Base-by-base conservation (phyloP, 208 protist species). In the Zelonia costaricensis region DNA sequence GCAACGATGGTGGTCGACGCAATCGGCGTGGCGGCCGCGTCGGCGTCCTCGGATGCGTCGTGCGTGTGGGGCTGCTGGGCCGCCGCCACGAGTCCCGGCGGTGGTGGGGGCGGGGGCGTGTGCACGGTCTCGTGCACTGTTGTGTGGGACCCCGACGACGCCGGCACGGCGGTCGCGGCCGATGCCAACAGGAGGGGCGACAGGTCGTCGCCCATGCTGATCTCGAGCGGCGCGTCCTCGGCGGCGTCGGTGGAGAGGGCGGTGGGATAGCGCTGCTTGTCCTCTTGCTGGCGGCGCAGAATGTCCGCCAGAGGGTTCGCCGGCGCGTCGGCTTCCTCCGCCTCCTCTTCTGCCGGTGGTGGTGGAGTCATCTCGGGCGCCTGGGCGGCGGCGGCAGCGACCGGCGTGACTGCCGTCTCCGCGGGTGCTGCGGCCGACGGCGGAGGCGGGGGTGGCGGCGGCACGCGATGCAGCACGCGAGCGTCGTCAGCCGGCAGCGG, bases 381-480 rank as follows among this genome's bases (percentile, higher is more conserved):
- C 28, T 53, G 13, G 5, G 23, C 23, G 16, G 10, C 33, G 31
- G 31, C 49, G 4, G 15, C 30, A 6, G 47, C 48, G 12, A 2
- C 45, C 45, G 43, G 38, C 10, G 33, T 48, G 5, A 10, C 20
- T 16, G 25, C 42, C 22, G 48, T 13, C 36, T 22, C 20, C n/a
- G 4, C 13, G 12, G 3, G n/a, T 3, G 40, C 25, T 9, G 23
- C 51, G 3, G 57, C 9, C 13, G 36, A 33, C 20, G 43, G 56
- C 6, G 66, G 66, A 15, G 66, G 65, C n/a, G 65, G 64, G 13
- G 64, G 64, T 23, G 64, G 66, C 40, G 46, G n/a, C n/a, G n/a
- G n/a, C n/a, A n/a, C 66, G 31, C 66, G 66, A 56, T 65, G 66
- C 66, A 72, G 54, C 62, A 70, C 52, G 3, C 56, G 56, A 27